Evolutionary conservation across 2,329 filamentous ascomycete species (phyloP).

Genomic region (Geosmithia putterillii): DNA sequence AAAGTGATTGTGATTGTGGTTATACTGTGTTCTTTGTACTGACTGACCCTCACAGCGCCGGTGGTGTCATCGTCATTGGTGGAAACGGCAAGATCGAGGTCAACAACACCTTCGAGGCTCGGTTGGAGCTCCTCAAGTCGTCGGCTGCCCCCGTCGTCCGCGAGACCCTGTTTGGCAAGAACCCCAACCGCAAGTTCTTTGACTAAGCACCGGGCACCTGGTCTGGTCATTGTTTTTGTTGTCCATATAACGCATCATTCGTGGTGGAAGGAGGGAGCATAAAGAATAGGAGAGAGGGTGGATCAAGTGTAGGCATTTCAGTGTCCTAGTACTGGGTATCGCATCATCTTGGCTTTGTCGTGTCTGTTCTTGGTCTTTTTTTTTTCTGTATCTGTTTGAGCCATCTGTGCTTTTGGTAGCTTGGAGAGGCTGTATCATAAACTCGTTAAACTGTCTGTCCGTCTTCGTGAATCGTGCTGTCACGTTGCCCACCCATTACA

Average conservation of each 20-base stretch:
- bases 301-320: slow-evolving; percentile 5
- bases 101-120: slow-evolving; percentile 95
- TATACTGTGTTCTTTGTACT: not conserved
- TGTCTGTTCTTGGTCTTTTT: not conserved
- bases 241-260: slow-evolving; percentile 5
- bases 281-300: slow-evolving; percentile 5
- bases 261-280: slow-evolving; percentile 3
- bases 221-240: not conserved
- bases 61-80: slow-evolving; percentile 71
- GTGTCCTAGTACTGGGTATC: slow-evolving; percentile 6
- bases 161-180: slow-evolving; percentile 82
- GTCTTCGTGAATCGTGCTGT: not conserved
- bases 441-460: not conserved
- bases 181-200: slow-evolving; percentile 89
- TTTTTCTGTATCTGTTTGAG: slow-evolving; percentile 4
- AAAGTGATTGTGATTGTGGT: too few species aligned
- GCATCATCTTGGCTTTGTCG: slow-evolving; percentile 6
- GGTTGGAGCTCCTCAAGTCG: slow-evolving; percentile 72
- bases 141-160: slow-evolving; percentile 77
- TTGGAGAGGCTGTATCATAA: slow-evolving; percentile 16
- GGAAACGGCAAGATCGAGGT: slow-evolving; percentile 90
- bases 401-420: slow-evolving; percentile 14
- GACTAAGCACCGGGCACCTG: slow-evolving; percentile 58
- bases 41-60: slow-evolving; percentile 44
- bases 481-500: too few species aligned